phyloP scores from a whole-genome alignment of 192 early-diverging fungal species.

The Backusella tarrabulga region DNA sequence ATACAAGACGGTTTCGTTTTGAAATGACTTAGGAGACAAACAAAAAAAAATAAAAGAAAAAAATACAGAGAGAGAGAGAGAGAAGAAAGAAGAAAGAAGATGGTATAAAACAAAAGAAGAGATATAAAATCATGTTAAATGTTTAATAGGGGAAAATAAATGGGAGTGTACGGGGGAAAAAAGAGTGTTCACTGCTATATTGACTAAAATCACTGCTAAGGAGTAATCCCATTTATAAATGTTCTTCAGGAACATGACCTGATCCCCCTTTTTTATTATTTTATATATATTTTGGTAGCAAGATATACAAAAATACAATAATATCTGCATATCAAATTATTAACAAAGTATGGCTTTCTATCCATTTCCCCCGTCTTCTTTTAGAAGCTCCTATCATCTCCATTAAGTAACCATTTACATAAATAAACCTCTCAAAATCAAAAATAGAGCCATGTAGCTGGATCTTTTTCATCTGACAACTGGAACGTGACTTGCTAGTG shows the following conservation, averaged over 20 bases:
- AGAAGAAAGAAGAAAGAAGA: background rate
- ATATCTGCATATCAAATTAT: background rate
- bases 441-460: background rate
- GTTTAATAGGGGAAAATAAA: background rate
- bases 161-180: background rate
- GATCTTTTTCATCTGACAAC: background rate
- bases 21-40: background rate
- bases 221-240: slow-evolving; percentile 3
- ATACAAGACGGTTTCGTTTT: background rate
- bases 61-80: background rate
- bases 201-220: slow-evolving; percentile 1
- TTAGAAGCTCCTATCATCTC: background rate
- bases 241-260: background rate
- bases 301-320: background rate
- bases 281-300: background rate
- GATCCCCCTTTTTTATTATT: background rate
- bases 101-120: background rate
- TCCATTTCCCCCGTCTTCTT: background rate
- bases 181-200: background rate
- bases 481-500: background rate
- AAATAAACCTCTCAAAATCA: background rate
- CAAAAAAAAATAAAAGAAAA: background rate
- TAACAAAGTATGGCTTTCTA: background rate
- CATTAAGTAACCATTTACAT: background rate
- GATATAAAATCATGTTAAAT: background rate